A percentile compares a stretch with the other conserved stretches of the same genome.
These are phyloP conservation scores for Mycosphaerella sp. DNA, from an alignment of 2,329 filamentous ascomycete species.

Conservation along the genomic window DNA sequence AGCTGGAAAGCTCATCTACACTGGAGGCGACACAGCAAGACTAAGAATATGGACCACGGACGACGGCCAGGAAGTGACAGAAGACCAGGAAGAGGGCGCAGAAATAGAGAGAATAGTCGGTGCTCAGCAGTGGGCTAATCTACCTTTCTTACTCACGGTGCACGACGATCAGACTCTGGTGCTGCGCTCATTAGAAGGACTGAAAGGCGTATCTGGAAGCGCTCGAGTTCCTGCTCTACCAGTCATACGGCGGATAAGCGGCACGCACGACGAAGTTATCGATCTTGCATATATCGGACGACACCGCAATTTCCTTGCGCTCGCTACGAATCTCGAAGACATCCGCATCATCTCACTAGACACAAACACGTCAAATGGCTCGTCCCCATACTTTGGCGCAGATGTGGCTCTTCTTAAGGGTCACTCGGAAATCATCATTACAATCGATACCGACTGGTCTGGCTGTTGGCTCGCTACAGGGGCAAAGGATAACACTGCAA, in stretches of 20 bases:
- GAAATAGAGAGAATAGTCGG: slow-evolving; percentile 65
- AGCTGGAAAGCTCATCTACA: slow-evolving; percentile 66
- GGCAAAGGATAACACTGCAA: slow-evolving; percentile 92
- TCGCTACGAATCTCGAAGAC: slow-evolving; percentile 94
- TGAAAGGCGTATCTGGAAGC: slow-evolving; percentile 24
- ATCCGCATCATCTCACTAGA: slow-evolving; percentile 74
- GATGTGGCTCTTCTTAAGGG: slow-evolving; percentile 82
- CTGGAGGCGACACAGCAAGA: slow-evolving; percentile 75
- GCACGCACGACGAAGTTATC: slow-evolving; percentile 96
- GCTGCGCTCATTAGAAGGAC: slow-evolving; percentile 56
- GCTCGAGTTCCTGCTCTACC: slow-evolving; percentile 42
- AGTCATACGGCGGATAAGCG: slow-evolving; percentile 73
- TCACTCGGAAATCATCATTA: slow-evolving; percentile 93
- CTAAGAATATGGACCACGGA: slow-evolving; percentile 78
- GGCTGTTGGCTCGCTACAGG: slow-evolving; percentile 95
- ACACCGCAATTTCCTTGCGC: slow-evolving; percentile 72
- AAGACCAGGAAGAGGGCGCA: slow-evolving; percentile 57
- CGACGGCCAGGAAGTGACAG: slow-evolving; percentile 70
- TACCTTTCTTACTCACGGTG: slow-evolving; percentile 70
- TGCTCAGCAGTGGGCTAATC: slow-evolving; percentile 58
- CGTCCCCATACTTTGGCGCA: slow-evolving; percentile 67
- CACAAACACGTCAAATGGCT: slow-evolving; percentile 21
- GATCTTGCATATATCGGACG: slow-evolving; percentile 81
- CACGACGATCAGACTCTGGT: slow-evolving; percentile 86
- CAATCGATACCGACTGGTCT: slow-evolving; percentile 91